Conservation (phyloP, 495 filamentous ascomycete genomes). For the Achaetomiella virescens region DNA sequence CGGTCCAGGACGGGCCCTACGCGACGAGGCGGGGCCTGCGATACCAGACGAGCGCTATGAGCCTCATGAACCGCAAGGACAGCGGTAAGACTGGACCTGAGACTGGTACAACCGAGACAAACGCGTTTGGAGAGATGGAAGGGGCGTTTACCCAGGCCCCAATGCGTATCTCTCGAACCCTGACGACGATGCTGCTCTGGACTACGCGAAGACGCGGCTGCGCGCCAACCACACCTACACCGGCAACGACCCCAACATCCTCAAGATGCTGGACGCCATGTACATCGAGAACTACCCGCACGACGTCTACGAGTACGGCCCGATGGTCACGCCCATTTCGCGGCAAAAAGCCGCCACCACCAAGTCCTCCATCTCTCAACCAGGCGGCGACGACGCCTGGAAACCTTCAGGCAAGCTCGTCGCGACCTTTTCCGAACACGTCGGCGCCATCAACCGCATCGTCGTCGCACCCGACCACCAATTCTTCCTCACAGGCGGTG, state of each 20-base stretch:
- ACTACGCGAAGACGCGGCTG: slow-evolving; percentile 27
- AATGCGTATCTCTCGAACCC: slow-evolving; percentile 21
- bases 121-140: slow-evolving; percentile 81
- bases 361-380: slow-evolving; percentile 39
- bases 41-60: slow-evolving; percentile 75
- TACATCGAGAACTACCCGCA: slow-evolving; percentile 87
- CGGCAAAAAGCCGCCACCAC: slow-evolving; percentile 57
- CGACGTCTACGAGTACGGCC: slow-evolving; percentile 73
- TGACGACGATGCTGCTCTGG: slow-evolving; percentile 27
- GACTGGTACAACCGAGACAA: slow-evolving; percentile 71
- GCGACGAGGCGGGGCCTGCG: slow-evolving; percentile 38
- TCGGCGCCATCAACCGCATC: slow-evolving; percentile 72
- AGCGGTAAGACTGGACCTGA: slow-evolving; percentile 74
- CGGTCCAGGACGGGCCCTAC: slow-evolving; percentile 36
- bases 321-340: slow-evolving; percentile 65
- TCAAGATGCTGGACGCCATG: slow-evolving; percentile 80
- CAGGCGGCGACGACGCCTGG: slow-evolving; percentile 56
- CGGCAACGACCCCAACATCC: slow-evolving; percentile 83
- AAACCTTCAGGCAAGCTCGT: slow-evolving; percentile 77
- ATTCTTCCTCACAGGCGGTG: slow-evolving; percentile 91
- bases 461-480: slow-evolving; percentile 81
- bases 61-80: slow-evolving; percentile 71
- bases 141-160: slow-evolving; percentile 50
- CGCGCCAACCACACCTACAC: slow-evolving; percentile 62
- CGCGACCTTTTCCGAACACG: slow-evolving; percentile 84